Evolutionary conservation across 805 yeast species (phyloP), one percentile per base, ranked within the genome.

Genomic region (Saturnispora quitensis): DNA sequence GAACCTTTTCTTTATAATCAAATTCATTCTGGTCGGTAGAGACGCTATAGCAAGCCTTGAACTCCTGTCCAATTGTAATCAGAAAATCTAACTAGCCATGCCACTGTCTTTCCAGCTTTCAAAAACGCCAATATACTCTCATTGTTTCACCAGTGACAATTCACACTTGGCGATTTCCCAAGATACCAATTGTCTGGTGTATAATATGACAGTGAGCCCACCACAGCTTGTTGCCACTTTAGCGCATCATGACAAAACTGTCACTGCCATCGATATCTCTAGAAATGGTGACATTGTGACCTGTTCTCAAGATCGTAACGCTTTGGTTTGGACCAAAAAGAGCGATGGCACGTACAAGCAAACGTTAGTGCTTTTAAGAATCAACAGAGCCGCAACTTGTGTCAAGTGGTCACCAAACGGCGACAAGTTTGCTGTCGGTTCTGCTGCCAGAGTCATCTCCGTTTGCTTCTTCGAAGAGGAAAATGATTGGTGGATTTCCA

Each of bases 401-500:
- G 96, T 89, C 48, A 78, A 81, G 60, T 93, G 99, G 99, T 86
- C 96, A 9, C 97, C 98, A 20, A 80, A 78, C 59, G 98, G 97
- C n/a, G 72, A 72, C 63, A 93, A 93, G 72, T 93, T 93, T 69
- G 99, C 99, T 1, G 98, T 91, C 46, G 99, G 97, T 0, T 86
- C 96, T 2, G 89, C 96, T 45, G 97, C 96, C 44, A 75, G 98
- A 54, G 85, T 86, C 56, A 84, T 93, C 68, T 97, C 98, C 9
- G 86, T 93, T 47, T 93, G 99, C 73, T 93, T 90, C 71, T 93
- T 86, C 66, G 99, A 93, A 70, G 86, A 76, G 56, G 97, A 89
- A 62, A 93, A 91, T 67, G 96, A 93, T 67, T 93, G 99, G 99
- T 93, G 99, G 99, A 90, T 93, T 48, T 88, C 98, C 13, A 91